Base-by-base conservation (phyloP, 805 yeast species). In the Jamesozyma gamospora region DNA sequence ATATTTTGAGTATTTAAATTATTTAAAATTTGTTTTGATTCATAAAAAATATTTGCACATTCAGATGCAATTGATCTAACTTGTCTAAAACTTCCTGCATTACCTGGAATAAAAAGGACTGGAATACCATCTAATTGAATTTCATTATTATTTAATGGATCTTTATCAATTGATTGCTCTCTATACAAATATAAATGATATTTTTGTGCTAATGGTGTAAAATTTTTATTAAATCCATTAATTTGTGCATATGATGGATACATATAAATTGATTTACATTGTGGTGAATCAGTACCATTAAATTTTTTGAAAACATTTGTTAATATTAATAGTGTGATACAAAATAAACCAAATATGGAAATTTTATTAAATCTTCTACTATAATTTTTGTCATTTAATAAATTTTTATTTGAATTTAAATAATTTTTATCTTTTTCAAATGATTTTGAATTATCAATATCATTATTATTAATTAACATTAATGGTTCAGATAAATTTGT, bases 1-100 rank as follows among this genome's bases (percentile, higher is more conserved):
- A 85, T 65, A 47, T 74, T 76, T 38, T 65, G 57, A 2, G 65
- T 60, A 26, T 49, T 39, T 26, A 50, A 43, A 30, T 57, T 52
- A 40, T 31, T 25, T 28, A 52, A 48, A 11, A 45, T 44, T 28
- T 45, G 47, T 34, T 43, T 35, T 13, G 55, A 33, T 3, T 71
- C 70, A 46, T 65, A 70, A 48, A 66, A 79, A 3, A 72, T 49
- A 32, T 70, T 68, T 1, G 95, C 72, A 18, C 83, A 66, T 47
- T 81, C 82, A 1, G 96, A 78, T 0, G 96, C 97, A n/a, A 90
- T 73, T 1, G 96, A 84, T 38, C 98, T 67, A 9, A 75, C 94
- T 60, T 92, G 99, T 47, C 77, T 74, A 58, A 76, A 87, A 41
- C 94, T 80, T 1, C 99, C 99, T 0, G 98, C 98, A 56, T 94